Evolutionary conservation across 306 rosid species (phyloP).

Genomic region (Medicago ruthenica): DNA sequence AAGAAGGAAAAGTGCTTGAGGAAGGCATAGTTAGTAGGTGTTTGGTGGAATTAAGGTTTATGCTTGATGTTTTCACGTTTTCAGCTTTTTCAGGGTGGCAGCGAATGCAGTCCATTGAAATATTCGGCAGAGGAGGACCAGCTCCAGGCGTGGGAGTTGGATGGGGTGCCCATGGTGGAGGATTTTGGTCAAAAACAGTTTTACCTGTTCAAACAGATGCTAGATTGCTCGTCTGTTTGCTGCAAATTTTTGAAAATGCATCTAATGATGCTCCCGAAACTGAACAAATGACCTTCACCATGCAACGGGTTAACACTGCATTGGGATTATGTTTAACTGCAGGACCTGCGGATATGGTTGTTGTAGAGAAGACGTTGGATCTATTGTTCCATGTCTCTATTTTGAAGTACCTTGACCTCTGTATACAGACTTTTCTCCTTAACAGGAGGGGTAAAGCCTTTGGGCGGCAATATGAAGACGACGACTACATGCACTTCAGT

Average conservation of each 20-base stretch:
- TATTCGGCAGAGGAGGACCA: constrained; percentile 93
- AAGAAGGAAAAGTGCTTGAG: constrained; percentile 74
- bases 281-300: constrained; percentile 56
- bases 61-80: constrained; percentile 57
- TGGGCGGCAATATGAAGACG: constrained; percentile 69
- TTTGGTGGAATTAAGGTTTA: constrained; percentile 58
- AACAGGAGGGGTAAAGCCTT: constrained; percentile 52
- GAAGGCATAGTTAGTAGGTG: constrained; percentile 68
- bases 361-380: constrained; percentile 60
- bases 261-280: constrained; percentile 38
- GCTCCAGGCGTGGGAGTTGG: constrained; percentile 95
- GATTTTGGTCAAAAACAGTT: constrained; percentile 80
- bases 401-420: constrained; percentile 68
- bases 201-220: constrained; percentile 73
- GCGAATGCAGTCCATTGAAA: constrained; percentile 65
- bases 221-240: constrained; percentile 57
- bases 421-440: constrained; percentile 56
- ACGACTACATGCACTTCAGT: constrained; percentile 67
- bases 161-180: constrained; percentile 93
- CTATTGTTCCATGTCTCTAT: constrained; percentile 61
- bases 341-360: constrained; percentile 69
- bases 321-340: constrained; percentile 69
- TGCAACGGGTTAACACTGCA: constrained; percentile 59
- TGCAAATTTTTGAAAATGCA: constrained; percentile 53
- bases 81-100: constrained; percentile 70